A percentile compares a stretch with the other conserved stretches of the same genome.
Conservation (phyloP, 228 moss, liverwort and hornwort species). For the Sphagnum fallax region DNA sequence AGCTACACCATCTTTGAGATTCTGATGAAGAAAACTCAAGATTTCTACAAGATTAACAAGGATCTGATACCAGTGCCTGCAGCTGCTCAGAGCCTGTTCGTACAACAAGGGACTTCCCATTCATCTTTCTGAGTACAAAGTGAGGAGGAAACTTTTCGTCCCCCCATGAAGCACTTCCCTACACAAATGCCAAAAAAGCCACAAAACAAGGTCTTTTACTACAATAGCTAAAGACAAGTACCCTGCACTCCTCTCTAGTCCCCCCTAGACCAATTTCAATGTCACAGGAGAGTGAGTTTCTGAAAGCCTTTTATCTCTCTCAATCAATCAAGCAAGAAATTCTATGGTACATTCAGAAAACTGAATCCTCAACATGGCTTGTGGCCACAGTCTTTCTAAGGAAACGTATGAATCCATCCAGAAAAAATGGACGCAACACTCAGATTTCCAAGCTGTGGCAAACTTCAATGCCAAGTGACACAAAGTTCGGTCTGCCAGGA, state of each 20-base stretch:
- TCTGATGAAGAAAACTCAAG: not conserved
- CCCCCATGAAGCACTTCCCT: slow-evolving; percentile 31
- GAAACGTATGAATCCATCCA: not conserved
- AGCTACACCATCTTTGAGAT: not conserved
- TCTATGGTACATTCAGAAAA: no score
- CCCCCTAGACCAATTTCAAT: no score
- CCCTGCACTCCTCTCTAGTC: no score
- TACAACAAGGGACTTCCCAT: slow-evolving; percentile 36
- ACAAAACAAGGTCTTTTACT: no score
- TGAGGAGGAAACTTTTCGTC: slow-evolving; percentile 33
- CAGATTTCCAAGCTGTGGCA: no score
- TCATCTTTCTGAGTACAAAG: slow-evolving; percentile 38
- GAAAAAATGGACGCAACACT: not conserved
- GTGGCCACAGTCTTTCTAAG: not conserved
- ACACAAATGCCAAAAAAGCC: slow-evolving; percentile 18
- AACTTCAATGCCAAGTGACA: not conserved
- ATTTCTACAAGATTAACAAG: slow-evolving; percentile 6
- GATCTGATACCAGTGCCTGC: slow-evolving; percentile 35
- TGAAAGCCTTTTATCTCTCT: no score
- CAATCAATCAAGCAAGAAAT: no score
- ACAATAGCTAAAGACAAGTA: no score
- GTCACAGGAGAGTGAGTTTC: no score
- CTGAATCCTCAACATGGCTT: no score
- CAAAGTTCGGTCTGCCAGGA: not conserved
- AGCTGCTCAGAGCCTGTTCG: slow-evolving; percentile 48